Base-by-base conservation (phyloP, 805 yeast species). In the Lachancea cidri region DNA sequence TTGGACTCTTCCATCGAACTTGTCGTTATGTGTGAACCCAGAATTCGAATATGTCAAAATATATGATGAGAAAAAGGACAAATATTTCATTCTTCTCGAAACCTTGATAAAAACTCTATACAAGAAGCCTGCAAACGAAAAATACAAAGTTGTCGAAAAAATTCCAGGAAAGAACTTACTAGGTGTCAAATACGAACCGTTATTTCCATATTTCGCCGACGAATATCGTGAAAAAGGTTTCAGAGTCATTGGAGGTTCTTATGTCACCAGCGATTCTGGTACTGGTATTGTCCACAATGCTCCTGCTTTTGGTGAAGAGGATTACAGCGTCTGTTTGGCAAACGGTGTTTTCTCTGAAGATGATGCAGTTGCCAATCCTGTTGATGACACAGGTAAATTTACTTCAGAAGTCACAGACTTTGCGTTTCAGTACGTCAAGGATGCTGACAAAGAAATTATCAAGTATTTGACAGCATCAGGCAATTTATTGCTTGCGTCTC, bases 281-380 rank as follows among this genome's bases (percentile, higher is more conserved):
- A 86, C 98, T 42, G 99, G 99, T 81, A 79, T 93, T 60, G 99
- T 93, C 47, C 98, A 93, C 67, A 96, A 89, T 65, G 80, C 98
- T 36, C 98, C 99, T 49, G 93, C 98, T 40, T 93, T 88, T 68
- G 99, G 99, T 84, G 99, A 93, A 72, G 94, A 80, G 67, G 99
- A 93, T 91, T 88, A 79, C 75, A 77, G 74, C 52, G 94, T 83
- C 51, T 83, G 94, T 58, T 72, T 77, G 35, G 77, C 73, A 17
- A 76, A 79, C 24, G 96, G 96, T 47, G 72, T 93, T 55, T 82
- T 91, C 46, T 65, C 63, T 52, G 86, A 79, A 57, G 79, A 75
- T 42, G 64, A 77, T 48, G 66, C 71, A 11, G 88, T 96, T 43
- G 98, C 99, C 51, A 85, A 85, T 64, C 96, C 98, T 16, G 86